Base-by-base conservation (phyloP, 805 yeast genomes). In the Clavispora phyllophila region DNA sequence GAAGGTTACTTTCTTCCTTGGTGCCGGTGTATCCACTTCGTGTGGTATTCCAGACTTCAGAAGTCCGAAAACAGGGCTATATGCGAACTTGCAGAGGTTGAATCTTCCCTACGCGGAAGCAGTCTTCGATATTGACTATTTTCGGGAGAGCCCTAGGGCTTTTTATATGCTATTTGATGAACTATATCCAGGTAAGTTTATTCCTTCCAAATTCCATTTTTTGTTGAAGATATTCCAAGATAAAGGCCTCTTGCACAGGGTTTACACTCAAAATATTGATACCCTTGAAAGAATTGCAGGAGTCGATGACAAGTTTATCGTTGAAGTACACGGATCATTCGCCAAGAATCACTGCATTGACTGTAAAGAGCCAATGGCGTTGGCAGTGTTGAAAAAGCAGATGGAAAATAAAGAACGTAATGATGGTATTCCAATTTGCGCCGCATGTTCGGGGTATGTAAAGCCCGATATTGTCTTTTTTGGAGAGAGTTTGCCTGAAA, bases 31-130 rank as follows among this genome's bases (percentile, higher is more conserved):
- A 31, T 87, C 96, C 2, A 91, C 98, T 0, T 72, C 86, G 3
- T 89, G 95, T 37, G 99, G 98, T 0, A 91, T 90, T 36, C 99
- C 98, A 0, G 99, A 91, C 61, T 91, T 91, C 61, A 72, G 98
- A 51, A 81, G 95, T 15, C 97, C 97, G 1, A 76, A 79, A 34
- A 91, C 98, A 1, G 95, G 95, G 0, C 73, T 91, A 6, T 91
- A 91, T 56, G 78, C 89, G 49, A 91, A 91, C 58, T 68, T 91
- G 40, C 72, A 83, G 17, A 73, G 79, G 49, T 70, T 90, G 29
- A 73, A 86, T 27, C 67, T 91, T 38, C 98, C 98, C 5, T 89
- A 79, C 59, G 93, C 97, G 0, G 99, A 91, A 58, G 97, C 97
- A 0, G 96, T 91, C 1, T 91, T 91, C 60, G 97, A 90, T 57